A percentile compares a stretch with the other conserved stretches of the same genome.
phyloP scores from a whole-genome alignment of 1,139 yeast species.

The Geotrichum klebahnii region DNA sequence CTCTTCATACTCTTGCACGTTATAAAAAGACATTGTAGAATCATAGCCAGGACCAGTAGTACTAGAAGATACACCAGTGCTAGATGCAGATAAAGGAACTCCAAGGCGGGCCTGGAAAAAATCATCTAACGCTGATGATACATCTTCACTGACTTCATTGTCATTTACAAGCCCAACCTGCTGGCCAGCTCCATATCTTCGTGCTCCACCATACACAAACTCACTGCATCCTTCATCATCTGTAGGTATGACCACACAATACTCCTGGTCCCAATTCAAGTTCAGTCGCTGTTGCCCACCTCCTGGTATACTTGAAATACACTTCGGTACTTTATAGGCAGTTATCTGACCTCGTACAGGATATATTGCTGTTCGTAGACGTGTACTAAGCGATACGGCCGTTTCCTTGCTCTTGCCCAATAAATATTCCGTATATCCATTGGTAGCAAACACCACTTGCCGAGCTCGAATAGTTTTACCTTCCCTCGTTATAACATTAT shows the following conservation, averaged over 20 bases:
- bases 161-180: conserved; percentile 27
- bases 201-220: conserved; percentile 34
- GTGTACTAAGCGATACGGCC: not conserved
- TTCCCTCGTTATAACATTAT: conserved; percentile 35
- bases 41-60: not conserved
- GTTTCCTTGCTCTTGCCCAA: conserved; percentile 22
- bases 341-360: conserved; percentile 34
- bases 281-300: conserved; percentile 21
- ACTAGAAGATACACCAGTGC: not conserved
- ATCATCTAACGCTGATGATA: conserved; percentile 25
- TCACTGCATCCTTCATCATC: conserved; percentile 17
- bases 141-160: conserved; percentile 23
- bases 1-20: not conserved
- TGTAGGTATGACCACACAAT: conserved; percentile 26
- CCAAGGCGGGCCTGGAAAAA: conserved; percentile 27
- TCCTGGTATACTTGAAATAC: conserved; percentile 1
- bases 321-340: conserved; percentile 19
- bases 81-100: conserved; percentile 11
- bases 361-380: conserved; percentile 20
- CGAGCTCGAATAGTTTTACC: conserved; percentile 36
- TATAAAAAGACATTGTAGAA: not conserved
- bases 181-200: conserved; percentile 26
- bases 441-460: conserved; percentile 43
- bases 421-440: conserved; percentile 42
- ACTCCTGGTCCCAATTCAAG: conserved; percentile 30